Evolutionary conservation across 2,329 filamentous ascomycete genomes (phyloP).

Genomic region (Apiospora phragmitis): DNA sequence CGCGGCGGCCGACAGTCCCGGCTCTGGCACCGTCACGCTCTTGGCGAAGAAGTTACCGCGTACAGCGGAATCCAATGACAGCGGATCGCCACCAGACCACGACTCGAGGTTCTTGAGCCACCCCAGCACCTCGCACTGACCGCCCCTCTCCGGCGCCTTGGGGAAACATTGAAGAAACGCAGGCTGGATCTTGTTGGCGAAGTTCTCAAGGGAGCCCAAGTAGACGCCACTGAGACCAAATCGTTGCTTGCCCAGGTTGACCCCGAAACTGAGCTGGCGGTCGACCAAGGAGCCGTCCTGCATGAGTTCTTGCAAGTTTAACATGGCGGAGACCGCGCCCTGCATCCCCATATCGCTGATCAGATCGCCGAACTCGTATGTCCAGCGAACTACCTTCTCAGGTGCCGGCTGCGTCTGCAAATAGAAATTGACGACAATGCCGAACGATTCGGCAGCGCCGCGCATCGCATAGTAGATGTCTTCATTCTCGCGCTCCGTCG

Average conservation of each 20-base stretch:
- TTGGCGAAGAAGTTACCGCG: constrained; percentile 37
- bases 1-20: constrained; percentile 23
- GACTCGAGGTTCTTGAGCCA: constrained; percentile 25
- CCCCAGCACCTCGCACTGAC: constrained; percentile 16
- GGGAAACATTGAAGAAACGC: constrained; percentile 26
- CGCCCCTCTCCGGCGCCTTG: not conserved
- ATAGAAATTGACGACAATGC: constrained; percentile 38
- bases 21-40: constrained; percentile 30
- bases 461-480: constrained; percentile 50
- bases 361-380: not conserved
- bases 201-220: constrained; percentile 27
- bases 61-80: constrained; percentile 17
- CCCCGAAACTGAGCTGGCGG: constrained; percentile 30
- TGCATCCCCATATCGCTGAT: not conserved
- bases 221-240: constrained; percentile 35
- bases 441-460: constrained; percentile 41
- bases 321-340: constrained; percentile 22
- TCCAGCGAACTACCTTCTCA: constrained; percentile 28
- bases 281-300: constrained; percentile 30
- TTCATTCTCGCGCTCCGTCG: constrained; percentile 40
- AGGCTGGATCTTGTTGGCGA: constrained; percentile 26
- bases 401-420: constrained; percentile 35
- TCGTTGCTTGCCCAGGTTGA: constrained; percentile 22
- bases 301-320: constrained; percentile 33
- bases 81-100: constrained; percentile 19